A percentile compares a stretch with the other conserved stretches of the same genome.
Conservation (phyloP, 164 flowering plant genomes). For the Nymphaea thermarum region DNA sequence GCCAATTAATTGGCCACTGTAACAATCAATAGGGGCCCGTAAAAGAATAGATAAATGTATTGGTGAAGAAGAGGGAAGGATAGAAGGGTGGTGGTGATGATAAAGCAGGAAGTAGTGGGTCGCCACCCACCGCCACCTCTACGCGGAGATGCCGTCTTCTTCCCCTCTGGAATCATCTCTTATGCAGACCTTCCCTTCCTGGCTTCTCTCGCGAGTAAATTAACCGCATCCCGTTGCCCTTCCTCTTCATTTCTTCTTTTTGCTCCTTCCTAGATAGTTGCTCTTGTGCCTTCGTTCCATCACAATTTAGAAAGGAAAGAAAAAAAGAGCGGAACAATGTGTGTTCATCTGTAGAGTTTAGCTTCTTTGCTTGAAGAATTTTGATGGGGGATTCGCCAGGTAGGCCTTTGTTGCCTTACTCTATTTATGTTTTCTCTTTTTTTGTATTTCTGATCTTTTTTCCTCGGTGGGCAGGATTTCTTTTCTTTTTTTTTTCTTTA, state of each 20-base stretch:
- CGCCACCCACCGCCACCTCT: background rate
- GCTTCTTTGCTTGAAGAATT: background rate
- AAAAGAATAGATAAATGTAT: too few relatives aligned
- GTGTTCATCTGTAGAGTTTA: background rate
- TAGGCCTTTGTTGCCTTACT: background rate
- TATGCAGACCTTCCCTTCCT: background rate
- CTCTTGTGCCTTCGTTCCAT: background rate
- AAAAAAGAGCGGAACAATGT: background rate
- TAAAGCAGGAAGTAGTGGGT: background rate
- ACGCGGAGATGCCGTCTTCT: background rate
- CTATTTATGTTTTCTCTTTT: background rate
- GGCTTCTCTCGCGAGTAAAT: background rate
- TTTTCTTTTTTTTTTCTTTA: background rate
- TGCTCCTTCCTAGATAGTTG: background rate
- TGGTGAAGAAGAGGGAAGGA: background rate
- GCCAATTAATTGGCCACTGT: background rate
- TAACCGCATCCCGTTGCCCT: background rate
- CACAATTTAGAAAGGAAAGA: background rate
- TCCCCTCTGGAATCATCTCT: background rate
- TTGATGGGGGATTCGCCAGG: slow-evolving; percentile 22
- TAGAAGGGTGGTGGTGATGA: background rate
- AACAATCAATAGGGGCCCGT: background rate
- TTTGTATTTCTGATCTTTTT: slow-evolving; percentile 2
- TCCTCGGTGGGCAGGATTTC: background rate
- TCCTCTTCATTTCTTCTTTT: background rate